Conservation (phyloP, 495 filamentous ascomycete species). For the Elasticomyces elasticus region DNA sequence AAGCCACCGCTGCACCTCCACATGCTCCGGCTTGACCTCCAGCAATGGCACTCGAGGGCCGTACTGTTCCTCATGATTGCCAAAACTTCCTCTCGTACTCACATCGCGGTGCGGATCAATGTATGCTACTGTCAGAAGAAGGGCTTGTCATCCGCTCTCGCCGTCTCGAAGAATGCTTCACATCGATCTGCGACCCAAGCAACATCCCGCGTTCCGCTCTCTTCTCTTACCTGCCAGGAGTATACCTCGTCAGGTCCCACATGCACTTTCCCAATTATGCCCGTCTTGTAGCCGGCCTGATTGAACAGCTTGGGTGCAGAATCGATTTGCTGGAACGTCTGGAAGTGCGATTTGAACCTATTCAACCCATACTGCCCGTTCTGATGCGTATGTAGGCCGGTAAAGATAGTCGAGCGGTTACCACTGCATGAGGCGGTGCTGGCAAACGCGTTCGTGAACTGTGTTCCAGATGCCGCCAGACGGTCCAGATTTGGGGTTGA, state of each 20-base stretch:
- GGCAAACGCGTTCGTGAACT: conserved; percentile 36
- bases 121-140: conserved; percentile 39
- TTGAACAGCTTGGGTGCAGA: conserved; percentile 34
- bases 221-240: conserved; percentile 34
- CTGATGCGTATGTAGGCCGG: conserved; percentile 39
- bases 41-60: conserved; percentile 10
- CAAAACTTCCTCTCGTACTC: conserved; percentile 34
- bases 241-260: conserved; percentile 36
- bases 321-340: conserved; percentile 36
- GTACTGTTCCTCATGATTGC: conserved; percentile 24
- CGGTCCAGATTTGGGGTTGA: conserved; percentile 35
- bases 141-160: conserved; percentile 24
- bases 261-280: conserved; percentile 40
- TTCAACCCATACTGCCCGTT: conserved; percentile 39
- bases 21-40: conserved; percentile 20
- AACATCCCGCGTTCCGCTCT: conserved; percentile 34
- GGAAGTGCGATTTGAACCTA: conserved; percentile 30
- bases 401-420: conserved; percentile 38
- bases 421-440: conserved; percentile 41
- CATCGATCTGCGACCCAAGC: conserved; percentile 30
- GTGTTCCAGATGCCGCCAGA: conserved; percentile 29
- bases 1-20: conserved; percentile 31
- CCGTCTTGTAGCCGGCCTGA: conserved; percentile 33
- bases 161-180: conserved; percentile 30
- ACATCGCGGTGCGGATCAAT: conserved; percentile 38